phyloP scores from a whole-genome alignment of 179 eudicot species.

The Carnegiea gigantea region DNA sequence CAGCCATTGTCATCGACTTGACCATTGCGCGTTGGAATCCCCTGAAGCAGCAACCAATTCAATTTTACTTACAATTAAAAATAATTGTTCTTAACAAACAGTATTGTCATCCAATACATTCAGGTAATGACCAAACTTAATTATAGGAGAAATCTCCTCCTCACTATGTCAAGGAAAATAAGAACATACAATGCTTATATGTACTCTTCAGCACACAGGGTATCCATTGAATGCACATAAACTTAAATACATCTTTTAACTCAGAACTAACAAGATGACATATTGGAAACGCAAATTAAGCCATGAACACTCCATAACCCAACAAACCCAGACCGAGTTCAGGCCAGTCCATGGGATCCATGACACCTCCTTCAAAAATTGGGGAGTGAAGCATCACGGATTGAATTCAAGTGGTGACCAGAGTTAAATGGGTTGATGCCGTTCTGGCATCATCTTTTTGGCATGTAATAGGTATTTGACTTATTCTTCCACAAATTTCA shows the following conservation, averaged over 20 bases:
- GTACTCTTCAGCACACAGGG: background rate
- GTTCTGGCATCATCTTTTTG: background rate
- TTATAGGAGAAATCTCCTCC: background rate
- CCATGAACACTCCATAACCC: background rate
- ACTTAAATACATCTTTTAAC: background rate
- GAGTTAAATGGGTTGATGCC: background rate
- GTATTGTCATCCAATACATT: background rate
- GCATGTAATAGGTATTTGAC: background rate
- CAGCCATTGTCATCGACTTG: constrained; percentile 93
- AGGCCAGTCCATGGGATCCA: background rate
- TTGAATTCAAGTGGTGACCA: background rate
- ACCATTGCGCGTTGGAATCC: constrained; percentile 98
- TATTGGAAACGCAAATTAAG: background rate
- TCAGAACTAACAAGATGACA: background rate
- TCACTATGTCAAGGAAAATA: background rate
- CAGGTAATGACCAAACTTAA: background rate
- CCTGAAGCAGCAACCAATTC: constrained; percentile 43
- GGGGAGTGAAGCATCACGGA: background rate
- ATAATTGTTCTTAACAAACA: background rate
- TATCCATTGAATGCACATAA: background rate
- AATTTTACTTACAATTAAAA: constrained; percentile 8
- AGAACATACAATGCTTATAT: background rate
- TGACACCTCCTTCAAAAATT: background rate
- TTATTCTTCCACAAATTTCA: background rate
- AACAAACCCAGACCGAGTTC: background rate